A percentile compares a stretch with the other conserved stretches of the same genome.
Evolutionary conservation across 495 filamentous ascomycete species (phyloP).

Genomic region (Hypoxylon trugodes): DNA sequence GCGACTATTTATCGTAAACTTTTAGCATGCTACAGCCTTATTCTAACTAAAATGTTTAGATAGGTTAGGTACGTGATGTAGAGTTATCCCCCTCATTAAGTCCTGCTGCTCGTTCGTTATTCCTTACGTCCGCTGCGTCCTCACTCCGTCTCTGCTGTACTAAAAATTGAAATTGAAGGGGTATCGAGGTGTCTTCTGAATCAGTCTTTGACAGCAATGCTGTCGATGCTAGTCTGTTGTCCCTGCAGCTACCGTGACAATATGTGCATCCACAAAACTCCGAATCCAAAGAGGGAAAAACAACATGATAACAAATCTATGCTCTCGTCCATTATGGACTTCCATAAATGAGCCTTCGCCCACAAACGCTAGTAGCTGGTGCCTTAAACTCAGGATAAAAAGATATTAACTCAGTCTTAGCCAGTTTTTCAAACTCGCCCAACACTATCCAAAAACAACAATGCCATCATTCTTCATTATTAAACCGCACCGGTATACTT

Average conservation of each 20-base stretch:
- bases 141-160: constrained; percentile 22
- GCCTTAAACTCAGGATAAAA: not conserved
- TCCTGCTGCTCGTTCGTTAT: constrained; percentile 4
- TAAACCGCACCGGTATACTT: constrained; percentile 37
- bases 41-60: too few relatives aligned
- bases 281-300: constrained; percentile 9
- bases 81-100: constrained; percentile 12
- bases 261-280: constrained; percentile 1
- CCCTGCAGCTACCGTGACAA: not conserved
- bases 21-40: constrained; percentile 8
- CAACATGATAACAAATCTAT: constrained; percentile 1
- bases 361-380: not conserved
- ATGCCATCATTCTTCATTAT: constrained; percentile 3
- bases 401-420: constrained; percentile 3
- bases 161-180: constrained; percentile 23
- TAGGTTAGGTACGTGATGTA: too few relatives aligned
- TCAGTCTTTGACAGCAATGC: constrained; percentile 22
- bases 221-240: not conserved
- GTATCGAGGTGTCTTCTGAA: constrained; percentile 34
- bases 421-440: not conserved
- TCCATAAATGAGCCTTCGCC: not conserved
- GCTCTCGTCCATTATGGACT: not conserved
- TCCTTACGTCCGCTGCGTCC: not conserved
- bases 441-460: not conserved
- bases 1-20: constrained; percentile 1